A percentile compares a stretch with the other conserved stretches of the same genome.
Evolutionary conservation across 495 filamentous ascomycete genomes (phyloP).

Genomic region (Hyaloscypha finlandica): DNA sequence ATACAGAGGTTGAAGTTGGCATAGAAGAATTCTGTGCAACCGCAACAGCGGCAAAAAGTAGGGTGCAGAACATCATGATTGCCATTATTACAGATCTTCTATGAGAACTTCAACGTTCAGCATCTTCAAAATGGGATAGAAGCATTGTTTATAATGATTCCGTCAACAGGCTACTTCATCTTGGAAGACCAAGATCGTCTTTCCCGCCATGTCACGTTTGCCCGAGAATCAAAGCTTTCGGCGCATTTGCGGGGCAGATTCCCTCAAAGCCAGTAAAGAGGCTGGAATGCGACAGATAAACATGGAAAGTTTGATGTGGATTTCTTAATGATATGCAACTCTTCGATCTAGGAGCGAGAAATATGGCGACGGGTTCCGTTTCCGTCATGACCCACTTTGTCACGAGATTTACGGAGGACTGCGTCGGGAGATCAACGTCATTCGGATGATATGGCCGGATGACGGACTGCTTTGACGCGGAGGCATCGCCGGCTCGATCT

Average conservation of each 20-base stretch:
- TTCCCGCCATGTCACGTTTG: background rate
- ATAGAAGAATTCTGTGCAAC: slow-evolving; percentile 17
- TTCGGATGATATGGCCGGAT: background rate
- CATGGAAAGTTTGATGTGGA: background rate
- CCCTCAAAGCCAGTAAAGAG: background rate
- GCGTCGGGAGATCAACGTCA: background rate
- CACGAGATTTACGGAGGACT: background rate
- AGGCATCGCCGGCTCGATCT: background rate
- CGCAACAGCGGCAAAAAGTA: slow-evolving; percentile 17
- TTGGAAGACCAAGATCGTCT: background rate
- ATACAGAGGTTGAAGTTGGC: slow-evolving; percentile 21
- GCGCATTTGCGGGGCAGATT: background rate
- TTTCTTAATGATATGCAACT: background rate
- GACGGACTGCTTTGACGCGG: background rate
- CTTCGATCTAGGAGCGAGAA: background rate
- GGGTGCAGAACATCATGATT: slow-evolving; percentile 12
- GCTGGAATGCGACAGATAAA: background rate
- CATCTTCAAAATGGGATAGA: background rate
- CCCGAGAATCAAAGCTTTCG: background rate
- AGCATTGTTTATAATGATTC: background rate
- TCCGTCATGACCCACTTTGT: background rate
- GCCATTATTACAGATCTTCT: background rate
- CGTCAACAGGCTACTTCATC: background rate
- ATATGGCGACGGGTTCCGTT: background rate
- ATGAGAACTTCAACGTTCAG: background rate